Percentiles rank a stretch among this genome's conserved stretches.
These are phyloP conservation scores for Nakazawaea laoshanensis DNA, from an alignment of 805 yeast genomes.

Conservation along the genomic window DNA sequence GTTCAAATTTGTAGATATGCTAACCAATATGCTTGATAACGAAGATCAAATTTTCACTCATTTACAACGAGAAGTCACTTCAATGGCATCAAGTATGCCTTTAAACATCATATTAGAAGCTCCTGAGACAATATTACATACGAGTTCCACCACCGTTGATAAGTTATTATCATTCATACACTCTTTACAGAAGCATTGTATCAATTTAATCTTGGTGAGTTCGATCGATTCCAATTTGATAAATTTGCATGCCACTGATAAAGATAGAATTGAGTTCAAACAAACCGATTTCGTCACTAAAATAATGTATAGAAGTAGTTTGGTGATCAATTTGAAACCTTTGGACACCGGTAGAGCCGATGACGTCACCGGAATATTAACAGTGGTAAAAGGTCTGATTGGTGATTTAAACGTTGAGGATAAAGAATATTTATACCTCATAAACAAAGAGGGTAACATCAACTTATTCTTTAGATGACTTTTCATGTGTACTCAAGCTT, in stretches of 20 bases:
- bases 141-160: constrained; percentile 9
- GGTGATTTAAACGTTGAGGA: constrained; percentile 30
- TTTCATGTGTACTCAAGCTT: not conserved
- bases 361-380: constrained; percentile 70
- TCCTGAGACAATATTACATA: constrained; percentile 20
- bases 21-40: constrained; percentile 24
- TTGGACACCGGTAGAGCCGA: constrained; percentile 74
- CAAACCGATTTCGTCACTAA: constrained; percentile 38
- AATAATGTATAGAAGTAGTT: constrained; percentile 39
- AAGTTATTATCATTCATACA: constrained; percentile 4
- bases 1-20: constrained; percentile 31
- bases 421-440: constrained; percentile 54
- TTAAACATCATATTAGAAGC: constrained; percentile 10
- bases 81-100: not conserved
- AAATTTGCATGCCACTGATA: constrained; percentile 12
- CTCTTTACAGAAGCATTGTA: constrained; percentile 9
- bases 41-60: constrained; percentile 13
- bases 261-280: constrained; percentile 20
- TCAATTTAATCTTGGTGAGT: constrained; percentile 17
- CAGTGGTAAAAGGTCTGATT: constrained; percentile 47
- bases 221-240: constrained; percentile 16
- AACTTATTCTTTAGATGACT: constrained; percentile 34
- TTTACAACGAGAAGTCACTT: constrained; percentile 12
- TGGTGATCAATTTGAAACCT: constrained; percentile 54
- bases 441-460: constrained; percentile 44